phyloP scores from a whole-genome alignment of 257 asterid species.

The Leonotis leonurus region DNA sequence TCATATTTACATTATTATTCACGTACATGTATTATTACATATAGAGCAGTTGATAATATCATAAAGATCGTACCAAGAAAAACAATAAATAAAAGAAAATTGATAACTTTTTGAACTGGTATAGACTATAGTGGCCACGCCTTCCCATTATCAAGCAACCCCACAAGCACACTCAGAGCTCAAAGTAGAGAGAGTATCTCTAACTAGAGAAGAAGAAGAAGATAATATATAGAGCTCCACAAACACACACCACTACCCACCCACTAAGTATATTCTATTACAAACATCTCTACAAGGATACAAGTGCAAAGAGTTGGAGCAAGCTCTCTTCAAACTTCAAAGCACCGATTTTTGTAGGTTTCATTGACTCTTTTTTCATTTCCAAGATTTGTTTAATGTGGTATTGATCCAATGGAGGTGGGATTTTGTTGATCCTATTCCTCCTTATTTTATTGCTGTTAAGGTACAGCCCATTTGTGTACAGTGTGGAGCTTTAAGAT shows the following conservation, averaged over 20 bases:
- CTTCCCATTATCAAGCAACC: slow-evolving; percentile 14
- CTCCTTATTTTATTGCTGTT: background rate
- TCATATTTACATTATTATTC: no score
- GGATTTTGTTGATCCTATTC: slow-evolving; percentile 18
- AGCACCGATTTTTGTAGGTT: background rate
- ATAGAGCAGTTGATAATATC: no score
- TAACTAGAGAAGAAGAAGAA: no score
- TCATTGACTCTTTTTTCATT: background rate
- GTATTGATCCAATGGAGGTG: slow-evolving; percentile 21
- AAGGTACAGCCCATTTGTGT: slow-evolving; percentile 11
- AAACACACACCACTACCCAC: slow-evolving; percentile 16
- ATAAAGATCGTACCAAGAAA: no score
- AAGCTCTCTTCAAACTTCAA: background rate
- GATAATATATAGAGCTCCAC: slow-evolving; percentile 12
- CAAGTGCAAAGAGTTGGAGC: slow-evolving; percentile 13
- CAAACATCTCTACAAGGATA: no score
- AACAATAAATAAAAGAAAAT: no score
- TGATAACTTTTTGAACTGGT: background rate
- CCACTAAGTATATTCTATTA: slow-evolving; percentile 19
- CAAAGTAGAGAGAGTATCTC: background rate
- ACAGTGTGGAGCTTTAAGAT: slow-evolving; percentile 11
- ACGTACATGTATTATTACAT: no score
- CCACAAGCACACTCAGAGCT: slow-evolving; percentile 21
- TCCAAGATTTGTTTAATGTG: background rate
- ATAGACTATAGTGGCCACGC: slow-evolving; percentile 2